Evolutionary conservation across 495 filamentous ascomycete genomes (phyloP), one percentile per base, ranked within the genome.

Genomic region (Aspergillus homomorphus): DNA sequence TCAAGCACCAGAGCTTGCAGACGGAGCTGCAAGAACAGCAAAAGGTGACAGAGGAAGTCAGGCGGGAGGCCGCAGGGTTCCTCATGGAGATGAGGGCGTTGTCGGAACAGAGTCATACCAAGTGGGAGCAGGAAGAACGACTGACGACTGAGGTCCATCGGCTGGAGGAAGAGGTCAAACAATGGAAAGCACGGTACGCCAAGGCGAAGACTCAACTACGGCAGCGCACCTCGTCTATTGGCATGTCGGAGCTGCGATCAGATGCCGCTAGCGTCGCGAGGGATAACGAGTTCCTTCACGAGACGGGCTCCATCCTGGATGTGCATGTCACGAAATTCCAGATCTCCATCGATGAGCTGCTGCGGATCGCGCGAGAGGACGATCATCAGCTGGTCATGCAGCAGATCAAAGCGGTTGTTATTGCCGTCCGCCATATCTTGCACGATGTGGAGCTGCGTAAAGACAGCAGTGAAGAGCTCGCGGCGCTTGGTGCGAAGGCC

Each of bases 291-390:
- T 84, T 96, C 61, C 79, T 87, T 20, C 80, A 88, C 57, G 78
- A 83, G 10, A 80, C 88, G 51, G 94, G 94, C 2, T 67, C 93
- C 22, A 84, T 98, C 49, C 90, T 88, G 72, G 92, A 96, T 72
- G 83, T 96, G 20, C 88, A 96, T 73, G 84, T 98, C 48, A 96
- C 94, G 38, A 90, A 90, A 61, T 98, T 96, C 79, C 94, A 98
- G 69, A 88, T 97, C 61, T 84, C 92, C 16, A 89, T 98, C 57
- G 94, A 98, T 66, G 94, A 97, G 65, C 82, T 98, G 5, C 78
- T 98, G n/a, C 86, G 85, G 38, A 79, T 79, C 44, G 90, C 90
- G 3, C 85, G 93, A 16, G 79, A 75, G 23, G 83, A 87, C n/a
- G 85, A 89, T 51, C 85, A 90, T 0, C 79, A 83, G 26, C 77